These are phyloP conservation scores for Cladosporium halotolerans DNA, from an alignment of 2,329 filamentous ascomycete species.

Conservation along the genomic window DNA sequence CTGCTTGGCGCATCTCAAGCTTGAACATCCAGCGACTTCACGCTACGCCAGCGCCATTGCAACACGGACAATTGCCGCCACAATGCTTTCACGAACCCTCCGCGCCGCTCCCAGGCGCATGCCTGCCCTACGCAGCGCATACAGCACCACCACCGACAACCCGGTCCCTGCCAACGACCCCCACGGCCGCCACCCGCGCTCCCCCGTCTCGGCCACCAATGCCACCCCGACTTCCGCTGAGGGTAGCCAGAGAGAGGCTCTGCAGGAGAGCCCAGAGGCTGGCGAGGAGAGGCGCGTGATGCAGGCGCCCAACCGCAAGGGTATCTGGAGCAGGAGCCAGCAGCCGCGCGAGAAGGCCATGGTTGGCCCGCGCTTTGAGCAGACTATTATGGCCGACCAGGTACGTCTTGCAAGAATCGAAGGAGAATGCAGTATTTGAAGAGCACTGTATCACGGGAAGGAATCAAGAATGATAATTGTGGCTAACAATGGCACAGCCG, in stretches of 20 bases:
- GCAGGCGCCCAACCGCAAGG: slow-evolving; percentile 82
- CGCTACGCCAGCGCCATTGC: neutral
- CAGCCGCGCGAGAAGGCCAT: slow-evolving; percentile 74
- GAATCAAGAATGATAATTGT: neutral
- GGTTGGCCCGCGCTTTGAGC: slow-evolving; percentile 91
- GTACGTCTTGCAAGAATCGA: slow-evolving; percentile 41
- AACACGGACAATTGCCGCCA: neutral
- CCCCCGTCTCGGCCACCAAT: slow-evolving; percentile 55
- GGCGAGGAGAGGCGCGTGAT: slow-evolving; percentile 52
- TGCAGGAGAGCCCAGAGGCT: slow-evolving; percentile 51
- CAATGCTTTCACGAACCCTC: slow-evolving; percentile 11
- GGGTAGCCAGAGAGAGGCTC: slow-evolving; percentile 44
- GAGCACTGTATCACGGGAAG: neutral
- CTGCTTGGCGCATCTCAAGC: slow-evolving; percentile 5
- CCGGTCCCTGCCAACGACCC: slow-evolving; percentile 59
- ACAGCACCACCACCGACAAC: slow-evolving; percentile 32
- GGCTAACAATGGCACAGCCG: slow-evolving; percentile 53
- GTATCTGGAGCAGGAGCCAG: slow-evolving; percentile 82
- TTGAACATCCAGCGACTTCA: slow-evolving; percentile 9
- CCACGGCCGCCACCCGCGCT: slow-evolving; percentile 42
- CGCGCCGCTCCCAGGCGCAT: slow-evolving; percentile 8
- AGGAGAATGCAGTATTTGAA: neutral
- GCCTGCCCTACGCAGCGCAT: slow-evolving; percentile 13
- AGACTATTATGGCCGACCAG: slow-evolving; percentile 90
- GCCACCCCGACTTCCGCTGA: slow-evolving; percentile 48